phyloP scores from a whole-genome alignment of 805 yeast genomes.

The Myxozyma melibiosi region DNA sequence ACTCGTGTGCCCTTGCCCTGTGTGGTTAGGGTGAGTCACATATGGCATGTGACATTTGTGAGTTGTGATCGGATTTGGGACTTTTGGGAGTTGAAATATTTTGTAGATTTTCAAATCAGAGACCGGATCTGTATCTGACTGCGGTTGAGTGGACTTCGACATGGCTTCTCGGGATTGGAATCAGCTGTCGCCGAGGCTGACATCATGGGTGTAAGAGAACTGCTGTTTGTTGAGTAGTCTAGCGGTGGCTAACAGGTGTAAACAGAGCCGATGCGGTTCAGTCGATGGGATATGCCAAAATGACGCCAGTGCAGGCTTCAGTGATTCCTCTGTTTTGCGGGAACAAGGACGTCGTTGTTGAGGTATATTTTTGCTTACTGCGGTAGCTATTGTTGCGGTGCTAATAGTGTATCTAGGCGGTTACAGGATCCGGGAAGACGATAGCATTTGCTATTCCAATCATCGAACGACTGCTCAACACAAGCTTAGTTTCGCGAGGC shows the following conservation, averaged over 20 bases:
- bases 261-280: constrained; percentile 57
- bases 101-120: too few relatives aligned
- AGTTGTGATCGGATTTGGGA: constrained; percentile 4
- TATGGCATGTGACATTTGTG: neutral
- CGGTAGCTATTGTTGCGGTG: neutral
- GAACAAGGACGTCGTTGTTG: constrained; percentile 93
- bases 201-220: constrained; percentile 61
- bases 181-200: constrained; percentile 53
- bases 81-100: neutral
- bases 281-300: constrained; percentile 71
- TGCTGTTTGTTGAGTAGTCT: neutral
- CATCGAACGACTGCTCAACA: constrained; percentile 55
- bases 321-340: constrained; percentile 81
- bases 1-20: neutral
- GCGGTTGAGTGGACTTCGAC: neutral
- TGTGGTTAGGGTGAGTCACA: neutral
- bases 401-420: constrained; percentile 52
- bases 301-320: constrained; percentile 98
- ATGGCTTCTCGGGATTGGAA: constrained; percentile 62
- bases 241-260: neutral
- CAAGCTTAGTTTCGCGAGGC: constrained; percentile 50
- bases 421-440: constrained; percentile 98
- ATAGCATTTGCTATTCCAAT: constrained; percentile 86
- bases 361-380: constrained; percentile 39
- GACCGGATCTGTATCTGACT: too few relatives aligned